Conservation (phyloP, 306 rosid genomes). For the Dicorynia guianensis region DNA sequence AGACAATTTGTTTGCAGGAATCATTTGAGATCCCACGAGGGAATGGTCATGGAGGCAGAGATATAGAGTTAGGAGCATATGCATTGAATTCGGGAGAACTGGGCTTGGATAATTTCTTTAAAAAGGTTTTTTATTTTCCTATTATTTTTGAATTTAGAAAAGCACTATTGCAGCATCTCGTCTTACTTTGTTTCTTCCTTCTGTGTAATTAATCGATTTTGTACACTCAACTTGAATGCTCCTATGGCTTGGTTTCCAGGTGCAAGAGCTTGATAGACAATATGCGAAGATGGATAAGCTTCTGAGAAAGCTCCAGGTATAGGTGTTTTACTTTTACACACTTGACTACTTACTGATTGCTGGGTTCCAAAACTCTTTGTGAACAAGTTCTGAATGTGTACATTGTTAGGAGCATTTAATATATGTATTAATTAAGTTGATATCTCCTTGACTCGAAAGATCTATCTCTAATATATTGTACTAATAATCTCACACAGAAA, state of each 20-base stretch:
- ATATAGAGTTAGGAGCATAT: constrained; percentile 76
- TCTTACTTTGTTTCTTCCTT: constrained; percentile 6
- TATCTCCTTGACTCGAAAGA: not conserved
- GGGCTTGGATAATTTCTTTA: constrained; percentile 80
- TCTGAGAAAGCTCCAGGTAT: constrained; percentile 83
- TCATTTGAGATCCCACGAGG: constrained; percentile 88
- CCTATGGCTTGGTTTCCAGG: constrained; percentile 51
- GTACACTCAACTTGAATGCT: constrained; percentile 4
- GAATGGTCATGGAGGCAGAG: constrained; percentile 63
- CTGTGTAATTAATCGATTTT: constrained; percentile 14
- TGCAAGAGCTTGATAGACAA: constrained; percentile 85
- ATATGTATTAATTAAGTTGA: constrained; percentile 11
- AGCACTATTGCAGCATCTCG: constrained; percentile 10
- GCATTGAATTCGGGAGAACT: constrained; percentile 67
- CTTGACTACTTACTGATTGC: constrained; percentile 5
- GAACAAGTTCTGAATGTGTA: not conserved
- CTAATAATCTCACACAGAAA: not conserved
- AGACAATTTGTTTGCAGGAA: constrained; percentile 61
- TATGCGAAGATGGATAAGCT: constrained; percentile 80
- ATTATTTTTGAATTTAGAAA: not conserved
- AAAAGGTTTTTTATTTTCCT: constrained; percentile 59
- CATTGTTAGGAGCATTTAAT: not conserved
- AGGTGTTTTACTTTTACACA: constrained; percentile 24
- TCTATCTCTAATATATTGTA: not conserved
- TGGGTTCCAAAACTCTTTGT: not conserved